Conservation (phyloP, 2,329 filamentous ascomycete species). For the Aspergillus latus region DNA sequence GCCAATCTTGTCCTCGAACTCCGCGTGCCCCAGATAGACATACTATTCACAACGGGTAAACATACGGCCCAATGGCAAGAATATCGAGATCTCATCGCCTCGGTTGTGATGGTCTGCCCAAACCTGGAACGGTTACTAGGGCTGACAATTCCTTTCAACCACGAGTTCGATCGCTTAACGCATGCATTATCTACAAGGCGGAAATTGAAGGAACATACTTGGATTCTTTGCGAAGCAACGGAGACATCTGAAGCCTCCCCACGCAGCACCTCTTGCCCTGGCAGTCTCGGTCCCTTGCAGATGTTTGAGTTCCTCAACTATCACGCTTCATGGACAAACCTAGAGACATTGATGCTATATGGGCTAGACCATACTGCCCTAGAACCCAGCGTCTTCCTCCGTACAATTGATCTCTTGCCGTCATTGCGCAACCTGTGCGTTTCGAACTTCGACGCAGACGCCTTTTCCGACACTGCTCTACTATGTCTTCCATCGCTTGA, state of each 20-base stretch:
- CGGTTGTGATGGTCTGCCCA: slow-evolving; percentile 59
- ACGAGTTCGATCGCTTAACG: slow-evolving; percentile 55
- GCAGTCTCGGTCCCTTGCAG: slow-evolving; percentile 52
- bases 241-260: slow-evolving; percentile 42
- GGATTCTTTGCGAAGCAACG: slow-evolving; percentile 53
- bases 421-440: slow-evolving; percentile 55
- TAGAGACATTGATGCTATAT: slow-evolving; percentile 56
- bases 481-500: slow-evolving; percentile 53
- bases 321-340: slow-evolving; percentile 51
- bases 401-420: slow-evolving; percentile 54
- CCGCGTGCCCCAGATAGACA: slow-evolving; percentile 52
- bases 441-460: slow-evolving; percentile 53
- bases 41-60: slow-evolving; percentile 41
- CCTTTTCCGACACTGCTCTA: slow-evolving; percentile 57
- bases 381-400: slow-evolving; percentile 56
- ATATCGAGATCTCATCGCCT: slow-evolving; percentile 54
- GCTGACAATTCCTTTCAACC: slow-evolving; percentile 53
- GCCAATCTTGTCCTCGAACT: slow-evolving; percentile 56
- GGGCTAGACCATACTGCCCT: slow-evolving; percentile 47
- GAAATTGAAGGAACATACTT: slow-evolving; percentile 56
- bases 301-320: slow-evolving; percentile 54
- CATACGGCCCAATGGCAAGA: slow-evolving; percentile 46
- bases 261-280: slow-evolving; percentile 36
- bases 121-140: slow-evolving; percentile 57
- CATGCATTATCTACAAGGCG: slow-evolving; percentile 57